These are phyloP conservation scores for Orbilia oligospora DNA, from an alignment of 2,329 filamentous ascomycete species.

Conservation along the genomic window DNA sequence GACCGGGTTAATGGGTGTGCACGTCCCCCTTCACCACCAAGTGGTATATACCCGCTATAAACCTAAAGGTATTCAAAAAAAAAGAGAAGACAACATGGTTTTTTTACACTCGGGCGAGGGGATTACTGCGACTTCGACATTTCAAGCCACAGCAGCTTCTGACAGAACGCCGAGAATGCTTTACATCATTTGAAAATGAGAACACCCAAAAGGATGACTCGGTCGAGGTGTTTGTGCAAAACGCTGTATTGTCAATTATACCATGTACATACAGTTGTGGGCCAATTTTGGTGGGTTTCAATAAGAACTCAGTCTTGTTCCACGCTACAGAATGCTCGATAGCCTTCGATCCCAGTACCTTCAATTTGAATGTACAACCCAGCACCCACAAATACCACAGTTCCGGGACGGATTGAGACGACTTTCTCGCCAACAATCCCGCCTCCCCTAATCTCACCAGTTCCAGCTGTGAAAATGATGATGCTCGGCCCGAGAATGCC, in stretches of 20 bases:
- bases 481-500: constrained; percentile 90
- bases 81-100: too few relatives aligned
- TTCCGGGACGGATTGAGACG: constrained; percentile 68
- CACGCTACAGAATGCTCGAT: constrained; percentile 56
- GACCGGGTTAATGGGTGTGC: constrained; percentile 70
- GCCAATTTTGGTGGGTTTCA: neutral
- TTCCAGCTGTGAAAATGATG: constrained; percentile 87
- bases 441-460: constrained; percentile 85
- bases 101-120: neutral
- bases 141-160: neutral
- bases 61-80: neutral
- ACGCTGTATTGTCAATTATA: neutral
- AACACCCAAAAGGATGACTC: neutral
- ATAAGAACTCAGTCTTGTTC: constrained; percentile 15
- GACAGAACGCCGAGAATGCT: neutral
- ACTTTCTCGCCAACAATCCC: constrained; percentile 79
- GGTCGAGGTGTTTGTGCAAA: neutral
- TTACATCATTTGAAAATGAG: too few relatives aligned
- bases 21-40: constrained; percentile 65
- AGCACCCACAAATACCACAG: constrained; percentile 69
- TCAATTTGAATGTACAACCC: constrained; percentile 45
- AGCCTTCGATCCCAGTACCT: constrained; percentile 38
- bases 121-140: too few relatives aligned
- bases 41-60: neutral
- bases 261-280: constrained; percentile 13